phyloP scores from a whole-genome alignment of 306 rosid species.

The Prosopis cineraria region DNA sequence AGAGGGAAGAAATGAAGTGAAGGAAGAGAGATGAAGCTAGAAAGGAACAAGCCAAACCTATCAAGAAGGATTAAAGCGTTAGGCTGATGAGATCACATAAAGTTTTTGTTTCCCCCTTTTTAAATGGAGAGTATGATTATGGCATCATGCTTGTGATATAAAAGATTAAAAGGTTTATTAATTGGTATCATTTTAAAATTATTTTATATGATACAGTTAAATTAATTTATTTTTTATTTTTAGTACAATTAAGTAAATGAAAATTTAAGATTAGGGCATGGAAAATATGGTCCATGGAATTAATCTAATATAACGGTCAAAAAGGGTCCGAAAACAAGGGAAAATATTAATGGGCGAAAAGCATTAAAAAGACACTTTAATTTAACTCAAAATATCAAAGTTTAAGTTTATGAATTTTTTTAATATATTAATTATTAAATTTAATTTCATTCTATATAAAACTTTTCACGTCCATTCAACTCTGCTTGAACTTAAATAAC shows the following conservation, averaged over 20 bases:
- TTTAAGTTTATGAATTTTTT: no score
- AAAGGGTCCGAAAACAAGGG: no score
- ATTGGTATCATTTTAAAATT: not conserved
- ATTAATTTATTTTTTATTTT: not conserved
- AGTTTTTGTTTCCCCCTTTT: conserved; percentile 28
- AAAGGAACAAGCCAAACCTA: conserved; percentile 28
- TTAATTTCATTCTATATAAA: no score
- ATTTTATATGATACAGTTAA: not conserved
- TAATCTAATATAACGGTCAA: not conserved
- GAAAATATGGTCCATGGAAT: not conserved
- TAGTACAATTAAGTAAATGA: not conserved
- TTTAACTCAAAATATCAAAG: no score
- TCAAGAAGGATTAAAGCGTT: conserved; percentile 35
- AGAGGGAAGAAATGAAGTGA: conserved; percentile 45
- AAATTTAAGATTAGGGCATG: not conserved
- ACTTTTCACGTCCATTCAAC: no score
- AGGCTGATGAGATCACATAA: conserved; percentile 52
- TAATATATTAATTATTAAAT: no score
- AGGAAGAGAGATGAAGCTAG: conserved; percentile 36
- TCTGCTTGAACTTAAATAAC: not conserved
- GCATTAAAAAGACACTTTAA: no score
- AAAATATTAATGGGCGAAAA: no score
- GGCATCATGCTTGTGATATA: conserved; percentile 46
- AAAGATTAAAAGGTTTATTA: not conserved
- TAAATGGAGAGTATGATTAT: conserved; percentile 55